These are phyloP conservation scores for Thelonectria discophora DNA, from an alignment of 2,329 filamentous ascomycete species.

Conservation along the genomic window DNA sequence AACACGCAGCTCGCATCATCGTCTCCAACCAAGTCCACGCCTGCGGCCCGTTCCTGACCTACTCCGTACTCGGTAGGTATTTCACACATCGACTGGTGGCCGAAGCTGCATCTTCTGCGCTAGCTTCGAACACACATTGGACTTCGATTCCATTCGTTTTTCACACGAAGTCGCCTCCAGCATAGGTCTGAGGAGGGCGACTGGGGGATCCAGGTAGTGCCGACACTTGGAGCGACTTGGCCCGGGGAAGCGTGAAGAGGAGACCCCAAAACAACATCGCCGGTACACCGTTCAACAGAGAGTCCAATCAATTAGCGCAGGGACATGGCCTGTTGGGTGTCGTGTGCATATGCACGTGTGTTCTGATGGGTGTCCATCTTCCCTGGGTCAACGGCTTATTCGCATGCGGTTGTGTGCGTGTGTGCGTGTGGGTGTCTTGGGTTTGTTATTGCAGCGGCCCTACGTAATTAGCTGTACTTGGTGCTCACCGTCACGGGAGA, in stretches of 20 bases:
- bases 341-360: conserved; percentile 17
- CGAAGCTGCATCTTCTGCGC: background rate
- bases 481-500: background rate
- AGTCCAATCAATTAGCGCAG: background rate
- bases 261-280: background rate
- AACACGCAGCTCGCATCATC: background rate
- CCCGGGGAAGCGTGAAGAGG: background rate
- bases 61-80: background rate
- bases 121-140: background rate
- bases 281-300: background rate
- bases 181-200: background rate
- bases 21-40: background rate
- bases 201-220: background rate
- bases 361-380: background rate
- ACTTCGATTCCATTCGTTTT: background rate
- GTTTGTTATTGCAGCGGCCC: background rate
- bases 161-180: too few species aligned
- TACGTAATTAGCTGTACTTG: background rate
- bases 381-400: background rate
- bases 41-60: background rate
- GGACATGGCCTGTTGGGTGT: conserved; percentile 14
- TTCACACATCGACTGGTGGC: background rate
- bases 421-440: background rate
- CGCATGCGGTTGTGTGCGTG: background rate
- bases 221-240: background rate